Percentiles rank a stretch among this genome's conserved stretches.
Conservation (phyloP, 768 basidiomycete genomes). For the Tricholoma matsutake region DNA sequence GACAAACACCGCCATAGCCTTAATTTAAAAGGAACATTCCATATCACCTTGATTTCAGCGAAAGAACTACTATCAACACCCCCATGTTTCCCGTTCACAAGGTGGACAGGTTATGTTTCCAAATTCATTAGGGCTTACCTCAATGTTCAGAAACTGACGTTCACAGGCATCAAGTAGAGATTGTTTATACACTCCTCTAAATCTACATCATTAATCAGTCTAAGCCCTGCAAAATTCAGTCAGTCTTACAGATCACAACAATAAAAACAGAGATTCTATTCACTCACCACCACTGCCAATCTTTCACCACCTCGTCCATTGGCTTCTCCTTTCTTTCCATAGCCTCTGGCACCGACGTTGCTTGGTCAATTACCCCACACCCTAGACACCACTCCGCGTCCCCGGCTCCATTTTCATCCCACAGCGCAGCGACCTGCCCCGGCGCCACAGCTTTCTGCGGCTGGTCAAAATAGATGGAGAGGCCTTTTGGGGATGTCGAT, state of each 20-base stretch:
- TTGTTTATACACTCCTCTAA: not conserved
- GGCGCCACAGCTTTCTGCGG: conserved; percentile 68
- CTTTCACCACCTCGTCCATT: not conserved
- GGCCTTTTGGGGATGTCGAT: conserved; percentile 13
- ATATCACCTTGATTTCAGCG: too few species aligned
- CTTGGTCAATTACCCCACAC: conserved; percentile 61
- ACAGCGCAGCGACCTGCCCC: conserved; percentile 80
- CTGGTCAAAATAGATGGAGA: conserved; percentile 49
- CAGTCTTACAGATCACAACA: not conserved
- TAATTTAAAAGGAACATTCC: not conserved
- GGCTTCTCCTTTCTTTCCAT: not conserved
- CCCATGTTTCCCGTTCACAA: too few species aligned
- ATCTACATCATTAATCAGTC: not conserved
- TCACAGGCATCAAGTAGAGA: too few species aligned
- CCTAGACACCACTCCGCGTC: conserved; percentile 79
- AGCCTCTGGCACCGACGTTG: not conserved
- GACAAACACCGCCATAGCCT: too few species aligned
- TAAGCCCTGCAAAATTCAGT: not conserved
- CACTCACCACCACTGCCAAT: not conserved
- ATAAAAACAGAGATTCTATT: not conserved
- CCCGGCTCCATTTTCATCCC: conserved; percentile 55
- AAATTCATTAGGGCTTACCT: too few species aligned
- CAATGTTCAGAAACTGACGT: too few species aligned
- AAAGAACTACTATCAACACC: too few species aligned
- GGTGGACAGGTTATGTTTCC: too few species aligned